Evolutionary conservation across 768 basidiomycete species (phyloP).

Genomic region (Termitomyces eurrhizus): DNA sequence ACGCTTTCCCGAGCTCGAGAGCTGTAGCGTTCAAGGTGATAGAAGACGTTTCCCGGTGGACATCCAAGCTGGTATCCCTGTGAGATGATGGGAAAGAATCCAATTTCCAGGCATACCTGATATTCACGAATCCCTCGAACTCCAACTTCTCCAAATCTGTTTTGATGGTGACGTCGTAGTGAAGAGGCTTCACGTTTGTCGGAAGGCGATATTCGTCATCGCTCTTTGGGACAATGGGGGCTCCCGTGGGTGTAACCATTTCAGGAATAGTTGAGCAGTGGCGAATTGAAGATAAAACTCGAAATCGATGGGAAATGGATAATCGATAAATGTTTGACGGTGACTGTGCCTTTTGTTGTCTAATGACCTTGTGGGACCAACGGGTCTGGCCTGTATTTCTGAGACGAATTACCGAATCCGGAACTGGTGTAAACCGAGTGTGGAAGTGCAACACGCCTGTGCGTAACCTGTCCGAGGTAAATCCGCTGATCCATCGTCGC

Average conservation of each 20-base stretch:
- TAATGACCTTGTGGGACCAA: constrained; percentile 14
- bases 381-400: constrained; percentile 7
- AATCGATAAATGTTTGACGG: constrained; percentile 14
- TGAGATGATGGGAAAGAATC: neutral
- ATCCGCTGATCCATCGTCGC: constrained; percentile 9
- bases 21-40: constrained; percentile 65
- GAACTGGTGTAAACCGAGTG: neutral
- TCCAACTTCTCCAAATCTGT: constrained; percentile 77
- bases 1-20: constrained; percentile 54
- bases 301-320: constrained; percentile 11
- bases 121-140: constrained; percentile 75
- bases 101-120: constrained; percentile 43
- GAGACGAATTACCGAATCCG: constrained; percentile 7
- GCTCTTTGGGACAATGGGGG: constrained; percentile 16
- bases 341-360: constrained; percentile 9
- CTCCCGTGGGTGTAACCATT: constrained; percentile 24
- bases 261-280: constrained; percentile 17
- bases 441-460: neutral
- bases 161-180: constrained; percentile 76
- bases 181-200: constrained; percentile 58
- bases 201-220: constrained; percentile 60
- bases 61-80: constrained; percentile 48
- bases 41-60: constrained; percentile 55
- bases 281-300: constrained; percentile 12
- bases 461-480: constrained; percentile 1